Percentiles rank a stretch among this genome's conserved stretches.
These are phyloP conservation scores for Botrytis cinerea DNA, from an alignment of 2,329 filamentous ascomycete genomes.

Conservation along the genomic window DNA sequence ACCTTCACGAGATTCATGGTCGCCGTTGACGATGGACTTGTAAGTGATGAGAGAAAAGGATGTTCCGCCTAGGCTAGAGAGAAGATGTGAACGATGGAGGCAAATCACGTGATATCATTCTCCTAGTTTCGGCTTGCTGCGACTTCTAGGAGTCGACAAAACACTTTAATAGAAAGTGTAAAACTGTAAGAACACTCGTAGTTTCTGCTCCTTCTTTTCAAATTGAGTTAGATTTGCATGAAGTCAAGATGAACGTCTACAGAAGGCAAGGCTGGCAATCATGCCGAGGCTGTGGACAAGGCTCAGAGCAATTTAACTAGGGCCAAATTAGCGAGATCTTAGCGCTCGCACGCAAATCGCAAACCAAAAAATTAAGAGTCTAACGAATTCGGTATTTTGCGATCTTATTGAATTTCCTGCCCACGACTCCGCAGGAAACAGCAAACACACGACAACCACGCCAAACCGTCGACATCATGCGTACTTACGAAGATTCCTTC, in stretches of 20 bases:
- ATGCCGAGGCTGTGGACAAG: constrained; percentile 11
- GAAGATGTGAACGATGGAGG: background rate
- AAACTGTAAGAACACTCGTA: accelerated
- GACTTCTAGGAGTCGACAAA: background rate
- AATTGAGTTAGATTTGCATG: background rate
- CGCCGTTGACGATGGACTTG: constrained; percentile 21
- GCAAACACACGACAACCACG: constrained; percentile 33
- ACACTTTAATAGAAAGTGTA: no score
- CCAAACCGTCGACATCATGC: constrained; percentile 37
- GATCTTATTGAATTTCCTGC: constrained; percentile 30
- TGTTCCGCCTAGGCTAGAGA: background rate
- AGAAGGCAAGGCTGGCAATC: constrained; percentile 3
- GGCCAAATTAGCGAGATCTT: constrained; percentile 25
- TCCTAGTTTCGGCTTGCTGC: background rate
- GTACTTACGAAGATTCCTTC: constrained; percentile 72
- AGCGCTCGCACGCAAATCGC: constrained; percentile 17
- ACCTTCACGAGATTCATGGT: constrained; percentile 3
- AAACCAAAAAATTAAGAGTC: constrained; percentile 24
- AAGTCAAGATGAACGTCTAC: background rate
- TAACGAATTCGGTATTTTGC: constrained; percentile 27
- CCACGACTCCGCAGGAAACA: constrained; percentile 32
- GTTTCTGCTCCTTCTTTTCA: background rate
- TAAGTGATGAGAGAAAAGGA: background rate
- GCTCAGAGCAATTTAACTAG: constrained; percentile 1
- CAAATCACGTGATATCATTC: background rate